Base-by-base conservation (phyloP, 2,329 filamentous ascomycete species). In the Whalleya microplaca region DNA sequence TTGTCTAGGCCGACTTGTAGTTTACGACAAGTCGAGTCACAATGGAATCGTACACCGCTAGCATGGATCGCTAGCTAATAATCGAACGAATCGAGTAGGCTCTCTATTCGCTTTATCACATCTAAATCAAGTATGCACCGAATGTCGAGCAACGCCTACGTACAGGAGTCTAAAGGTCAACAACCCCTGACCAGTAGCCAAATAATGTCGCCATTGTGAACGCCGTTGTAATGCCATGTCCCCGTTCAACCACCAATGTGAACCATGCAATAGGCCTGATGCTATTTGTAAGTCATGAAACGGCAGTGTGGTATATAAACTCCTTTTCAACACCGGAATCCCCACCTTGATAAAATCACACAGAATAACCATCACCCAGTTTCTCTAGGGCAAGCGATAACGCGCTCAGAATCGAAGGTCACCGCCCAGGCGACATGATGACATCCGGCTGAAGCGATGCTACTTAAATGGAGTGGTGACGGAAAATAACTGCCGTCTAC, bases 251-350 rank as follows among this genome's bases (percentile, higher is more conserved):
- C 59, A 53, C 47, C 61, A n/a, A 59, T 53, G 48, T 61, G 48
- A 56, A 51, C 53, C 62, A 55, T 37, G 55, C 56, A 56, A 56
- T 52, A 56, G 49, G 62, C 62, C 62, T 54, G 53, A 68, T 69
- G 66, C 66, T 69, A 64, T 62, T 37, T 64, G 65, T 64, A 64
- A 66, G 66, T 65, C 66, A 65, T 61, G 59, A 69, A 64, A 66
- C 62, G 52, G 64, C 53, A 66, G 56, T 69, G 67, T 66, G 4
- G 9, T 69, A 68, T 68, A 68, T 68, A 68, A 62, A 59, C 66
- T 63, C 63, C 67, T 68, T 67, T 67, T 66, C 66, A 67, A 70
- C 66, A 68, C 67, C 67, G 58, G 61, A 63, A 61, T 56, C 63
- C 66, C 61, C 56, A 62, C 65, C 62, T 63, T 66, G 61, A 60